Conservation (phyloP, 805 yeast genomes). For the Grigorovia jiainica region DNA sequence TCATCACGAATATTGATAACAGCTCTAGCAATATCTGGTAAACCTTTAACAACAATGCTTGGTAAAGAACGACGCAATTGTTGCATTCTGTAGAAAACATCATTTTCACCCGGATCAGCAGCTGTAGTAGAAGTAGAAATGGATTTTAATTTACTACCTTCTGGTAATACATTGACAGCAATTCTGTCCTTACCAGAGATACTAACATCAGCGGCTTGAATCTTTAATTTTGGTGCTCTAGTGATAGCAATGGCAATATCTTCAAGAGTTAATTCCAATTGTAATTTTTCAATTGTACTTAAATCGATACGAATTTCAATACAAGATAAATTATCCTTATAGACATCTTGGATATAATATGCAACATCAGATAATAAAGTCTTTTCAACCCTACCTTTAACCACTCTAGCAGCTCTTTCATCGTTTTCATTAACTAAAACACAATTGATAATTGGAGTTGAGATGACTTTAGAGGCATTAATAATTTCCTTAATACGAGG, state of each 20-base stretch:
- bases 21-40: constrained; percentile 86
- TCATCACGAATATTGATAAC: constrained; percentile 88
- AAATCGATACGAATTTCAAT: constrained; percentile 75
- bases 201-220: constrained; percentile 60
- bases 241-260: constrained; percentile 78
- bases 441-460: constrained; percentile 95
- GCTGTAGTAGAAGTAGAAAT: constrained; percentile 35
- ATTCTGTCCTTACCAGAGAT: constrained; percentile 56
- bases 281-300: constrained; percentile 77
- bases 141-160: constrained; percentile 34
- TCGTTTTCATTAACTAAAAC: constrained; percentile 86
- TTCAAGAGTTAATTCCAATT: constrained; percentile 77
- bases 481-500: constrained; percentile 99
- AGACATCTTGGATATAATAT: constrained; percentile 87
- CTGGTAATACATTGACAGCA: constrained; percentile 49
- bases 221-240: constrained; percentile 82
- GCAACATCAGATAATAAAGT: constrained; percentile 82
- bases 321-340: constrained; percentile 66
- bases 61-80: constrained; percentile 79
- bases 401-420: constrained; percentile 97
- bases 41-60: constrained; percentile 83
- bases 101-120: constrained; percentile 33
- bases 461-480: constrained; percentile 89
- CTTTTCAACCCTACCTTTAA: constrained; percentile 93
- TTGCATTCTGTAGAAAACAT: constrained; percentile 82